Conservation (phyloP, 179 eudicot genomes). For the Spergularia azorica region DNA sequence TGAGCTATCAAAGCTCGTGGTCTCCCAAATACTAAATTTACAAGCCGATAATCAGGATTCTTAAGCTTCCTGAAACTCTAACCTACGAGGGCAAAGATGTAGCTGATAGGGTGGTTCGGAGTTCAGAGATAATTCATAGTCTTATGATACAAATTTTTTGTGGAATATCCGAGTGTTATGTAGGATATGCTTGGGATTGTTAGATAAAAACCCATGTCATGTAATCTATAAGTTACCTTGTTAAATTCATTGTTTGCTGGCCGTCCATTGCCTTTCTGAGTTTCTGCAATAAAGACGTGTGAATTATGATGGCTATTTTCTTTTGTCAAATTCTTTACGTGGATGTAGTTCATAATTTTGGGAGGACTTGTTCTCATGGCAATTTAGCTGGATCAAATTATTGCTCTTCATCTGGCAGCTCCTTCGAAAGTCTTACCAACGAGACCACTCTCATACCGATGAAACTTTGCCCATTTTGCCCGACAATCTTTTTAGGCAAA, state of each 20-base stretch:
- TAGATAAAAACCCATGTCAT: slow-evolving; percentile 1
- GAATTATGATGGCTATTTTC: too few relatives aligned
- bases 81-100: background rate
- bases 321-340: too few relatives aligned
- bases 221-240: background rate
- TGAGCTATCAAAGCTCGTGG: slow-evolving; percentile 70
- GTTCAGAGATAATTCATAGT: background rate
- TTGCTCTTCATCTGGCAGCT: too few relatives aligned
- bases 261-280: too few relatives aligned
- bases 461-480: too few relatives aligned
- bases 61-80: slow-evolving; percentile 17
- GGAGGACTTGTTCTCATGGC: too few relatives aligned
- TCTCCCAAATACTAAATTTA: slow-evolving; percentile 62
- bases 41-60: slow-evolving; percentile 55
- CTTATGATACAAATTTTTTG: slow-evolving; percentile 20
- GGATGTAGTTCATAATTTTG: too few relatives aligned
- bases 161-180: background rate
- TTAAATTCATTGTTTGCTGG: background rate
- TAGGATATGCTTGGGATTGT: background rate
- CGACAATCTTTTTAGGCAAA: too few relatives aligned
- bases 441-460: too few relatives aligned
- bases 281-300: too few relatives aligned
- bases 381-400: too few relatives aligned
- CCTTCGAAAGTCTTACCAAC: too few relatives aligned
- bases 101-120: slow-evolving; percentile 2